Percentiles rank a stretch among this genome's conserved stretches.
phyloP scores from a whole-genome alignment of 371 early-diverging fungal genomes.

The Lichtheimia ornata region DNA sequence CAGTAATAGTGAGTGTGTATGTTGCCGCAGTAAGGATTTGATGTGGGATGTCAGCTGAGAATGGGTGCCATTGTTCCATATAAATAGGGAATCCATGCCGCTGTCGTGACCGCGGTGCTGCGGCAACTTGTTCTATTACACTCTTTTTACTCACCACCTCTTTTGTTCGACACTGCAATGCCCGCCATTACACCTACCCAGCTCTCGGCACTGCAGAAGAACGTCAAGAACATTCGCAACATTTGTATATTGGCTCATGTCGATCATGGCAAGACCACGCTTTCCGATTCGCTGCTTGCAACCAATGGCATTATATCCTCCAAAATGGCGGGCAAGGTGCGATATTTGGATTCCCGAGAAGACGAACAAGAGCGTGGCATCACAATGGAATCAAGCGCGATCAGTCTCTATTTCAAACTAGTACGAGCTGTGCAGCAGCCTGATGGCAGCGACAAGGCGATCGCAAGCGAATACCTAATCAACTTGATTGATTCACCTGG shows the following conservation, averaged over 20 bases:
- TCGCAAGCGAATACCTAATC: conserved; percentile 79
- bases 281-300: conserved; percentile 97
- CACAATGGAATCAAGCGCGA: conserved; percentile 98
- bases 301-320: conserved; percentile 97
- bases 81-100: too few relatives aligned
- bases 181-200: conserved; percentile 65
- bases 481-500: conserved; percentile 99
- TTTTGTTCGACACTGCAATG: conserved; percentile 38
- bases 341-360: conserved; percentile 97
- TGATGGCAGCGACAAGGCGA: conserved; percentile 21
- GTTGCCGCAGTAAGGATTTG: too few relatives aligned
- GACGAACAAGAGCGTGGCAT: conserved; percentile 99
- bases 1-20: too few relatives aligned
- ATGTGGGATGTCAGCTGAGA: too few relatives aligned
- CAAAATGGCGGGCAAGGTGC: conserved; percentile 96
- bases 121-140: background rate
- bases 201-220: conserved; percentile 63
- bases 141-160: background rate
- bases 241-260: conserved; percentile 98
- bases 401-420: conserved; percentile 88
- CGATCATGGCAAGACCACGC: conserved; percentile 99
- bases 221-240: conserved; percentile 80
- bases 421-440: conserved; percentile 29
- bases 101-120: too few relatives aligned
- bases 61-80: too few relatives aligned